Base-by-base conservation (phyloP, 1,139 yeast species). In the Geotrichum candidum region DNA sequence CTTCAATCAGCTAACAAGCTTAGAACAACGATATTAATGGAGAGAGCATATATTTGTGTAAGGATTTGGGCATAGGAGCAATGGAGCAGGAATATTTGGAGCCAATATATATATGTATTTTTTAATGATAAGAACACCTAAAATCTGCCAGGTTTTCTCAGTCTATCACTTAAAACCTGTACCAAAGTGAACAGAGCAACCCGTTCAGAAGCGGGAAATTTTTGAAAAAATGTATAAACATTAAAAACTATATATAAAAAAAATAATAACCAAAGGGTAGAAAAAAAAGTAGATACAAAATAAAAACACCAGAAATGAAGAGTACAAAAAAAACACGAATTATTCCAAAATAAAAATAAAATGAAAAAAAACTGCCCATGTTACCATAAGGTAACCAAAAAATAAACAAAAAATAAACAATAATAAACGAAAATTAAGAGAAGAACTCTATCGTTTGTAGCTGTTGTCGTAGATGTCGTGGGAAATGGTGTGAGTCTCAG, bases 381-480 rank as follows among this genome's bases (percentile, higher is more conserved):
- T 41, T n/a, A 41, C 48, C 53, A 53, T 22, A 46, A 13, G 46
- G 57, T 45, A 55, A 29, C 27, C 27, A 25, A 31, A 11, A 46
- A 11, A 29, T 22, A 25, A 18, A 18, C 18, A 18, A 18, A 18
- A 18, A 18, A 18, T 18, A 18, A 18, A 18, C 18, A 18, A 18
- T 18, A 18, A 18, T 18, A 15, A 15, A 18, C 13, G n/a, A 41
- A 41, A 41, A 18, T 18, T 18, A 38, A 41, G 29, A 29, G 38
- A 29, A 31, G n/a, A 33, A 23, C 38, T 29, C 50, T 54, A 27
- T 33, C 54, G 31, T 51, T 51, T 53, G 58, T 31, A 54, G 59
- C 33, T 45, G 51, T 33, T 54, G 61, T 35, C 46, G 57, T 35
- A 52, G 59, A 48, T 45, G 59, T 25, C 51, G 56, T 45, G 52